phyloP scores from a whole-genome alignment of 2,329 filamentous ascomycete species.

The Microsporum ferrugineum region DNA sequence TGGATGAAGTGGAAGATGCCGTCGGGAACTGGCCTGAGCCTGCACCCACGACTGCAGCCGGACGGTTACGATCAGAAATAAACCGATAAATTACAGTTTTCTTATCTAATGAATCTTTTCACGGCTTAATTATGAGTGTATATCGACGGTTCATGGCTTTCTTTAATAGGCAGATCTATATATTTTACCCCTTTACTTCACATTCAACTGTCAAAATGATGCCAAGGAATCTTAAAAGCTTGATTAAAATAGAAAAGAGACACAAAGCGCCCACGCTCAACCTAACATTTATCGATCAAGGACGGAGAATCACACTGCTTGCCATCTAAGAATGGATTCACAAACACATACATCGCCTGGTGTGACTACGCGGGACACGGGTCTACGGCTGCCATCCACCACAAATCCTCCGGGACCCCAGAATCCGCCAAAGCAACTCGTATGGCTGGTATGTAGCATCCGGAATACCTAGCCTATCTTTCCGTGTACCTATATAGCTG shows the following conservation, averaged over 20 bases:
- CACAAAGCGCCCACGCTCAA: background rate
- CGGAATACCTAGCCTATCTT: background rate
- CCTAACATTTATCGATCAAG: background rate
- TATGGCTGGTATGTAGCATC: conserved; percentile 65
- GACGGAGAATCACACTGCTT: background rate
- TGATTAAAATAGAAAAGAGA: background rate
- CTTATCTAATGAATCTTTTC: background rate
- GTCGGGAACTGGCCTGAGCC: conserved; percentile 76
- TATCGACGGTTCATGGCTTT: background rate
- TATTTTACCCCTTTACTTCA: background rate
- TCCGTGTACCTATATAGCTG: background rate
- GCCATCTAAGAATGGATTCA: background rate
- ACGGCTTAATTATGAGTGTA: background rate
- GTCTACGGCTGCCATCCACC: conserved; percentile 60
- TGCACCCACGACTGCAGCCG: conserved; percentile 47
- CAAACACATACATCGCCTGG: conserved; percentile 15
- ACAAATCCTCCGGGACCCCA: conserved; percentile 70
- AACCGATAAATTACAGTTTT: conserved; percentile 29
- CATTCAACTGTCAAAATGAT: background rate
- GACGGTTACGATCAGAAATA: conserved; percentile 50
- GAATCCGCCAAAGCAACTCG: conserved; percentile 59
- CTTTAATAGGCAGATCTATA: background rate
- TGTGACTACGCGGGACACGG: conserved; percentile 27
- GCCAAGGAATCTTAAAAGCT: conserved; percentile 1
- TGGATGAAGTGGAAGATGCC: conserved; percentile 85